Evolutionary conservation across 2,329 filamentous ascomycete genomes (phyloP).

Genomic region (Geosmithia morbida): DNA sequence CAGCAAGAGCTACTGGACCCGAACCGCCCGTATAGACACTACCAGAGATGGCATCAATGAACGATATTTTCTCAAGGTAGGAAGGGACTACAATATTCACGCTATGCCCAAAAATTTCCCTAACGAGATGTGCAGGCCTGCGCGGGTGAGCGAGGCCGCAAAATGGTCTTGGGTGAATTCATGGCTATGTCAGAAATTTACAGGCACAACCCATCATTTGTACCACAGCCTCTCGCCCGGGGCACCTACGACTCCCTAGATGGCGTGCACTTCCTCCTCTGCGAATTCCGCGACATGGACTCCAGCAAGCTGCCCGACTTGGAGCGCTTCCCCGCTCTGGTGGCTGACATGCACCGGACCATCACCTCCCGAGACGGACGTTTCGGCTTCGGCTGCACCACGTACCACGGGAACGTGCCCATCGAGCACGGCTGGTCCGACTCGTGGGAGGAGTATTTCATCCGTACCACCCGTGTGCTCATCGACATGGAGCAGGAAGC

Average conservation of each 20-base stretch:
- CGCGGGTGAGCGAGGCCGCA: neutral
- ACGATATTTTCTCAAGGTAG: conserved; percentile 3
- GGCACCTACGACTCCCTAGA: neutral
- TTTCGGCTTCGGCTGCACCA: conserved; percentile 17
- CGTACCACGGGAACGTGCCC: conserved; percentile 13
- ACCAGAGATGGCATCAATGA: neutral
- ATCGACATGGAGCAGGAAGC: conserved; percentile 1
- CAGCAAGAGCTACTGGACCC: conserved; percentile 3
- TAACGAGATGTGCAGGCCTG: neutral
- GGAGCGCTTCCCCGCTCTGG: neutral
- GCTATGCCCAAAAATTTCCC: too few species aligned
- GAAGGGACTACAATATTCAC: too few species aligned
- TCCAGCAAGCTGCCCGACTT: neutral
- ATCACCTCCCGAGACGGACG: conserved; percentile 13
- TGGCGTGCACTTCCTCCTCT: conserved; percentile 3
- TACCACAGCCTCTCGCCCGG: conserved; percentile 1
- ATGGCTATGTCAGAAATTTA: conserved; percentile 1
- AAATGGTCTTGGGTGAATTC: conserved; percentile 1
- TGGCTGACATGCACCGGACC: neutral
- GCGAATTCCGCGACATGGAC: conserved; percentile 3
- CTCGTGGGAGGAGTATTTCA: conserved; percentile 19
- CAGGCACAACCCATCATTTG: neutral
- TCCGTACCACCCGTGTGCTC: conserved; percentile 1
- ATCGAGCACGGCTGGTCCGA: conserved; percentile 14
- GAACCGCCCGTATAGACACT: conserved; percentile 1